Base-by-base conservation (phyloP, 2,329 filamentous ascomycete genomes). In the Pseudogymnoascus sp. region DNA sequence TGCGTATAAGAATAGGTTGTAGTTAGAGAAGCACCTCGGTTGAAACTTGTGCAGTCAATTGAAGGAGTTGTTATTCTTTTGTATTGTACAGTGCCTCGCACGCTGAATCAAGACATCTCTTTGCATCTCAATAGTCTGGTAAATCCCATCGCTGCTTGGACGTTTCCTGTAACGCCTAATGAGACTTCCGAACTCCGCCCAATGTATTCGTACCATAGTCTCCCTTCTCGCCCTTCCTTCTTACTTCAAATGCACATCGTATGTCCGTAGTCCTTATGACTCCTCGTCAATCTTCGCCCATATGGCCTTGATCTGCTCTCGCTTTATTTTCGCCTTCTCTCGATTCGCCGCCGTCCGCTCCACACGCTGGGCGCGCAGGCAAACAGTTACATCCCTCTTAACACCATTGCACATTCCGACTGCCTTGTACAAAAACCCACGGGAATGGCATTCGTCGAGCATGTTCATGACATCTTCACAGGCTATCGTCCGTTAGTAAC, bases 401-500 rank as follows among this genome's bases (percentile, higher is more conserved):
- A 89, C 84, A 42, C 87, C 83, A 75, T 91, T 97, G 83, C 95
- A 99, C 80, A 89, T 91, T 63, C 95, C 95, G 66, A 91, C 79
- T 1, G 90, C 87, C 77, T 96, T 97, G 85, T 90, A 93, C 64
- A 99, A 78, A 78, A 99, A 99, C 62, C 95, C 95, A 65, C 84
- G 84, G 33, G 90, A 89, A 74, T 99, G 95, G 79, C 95, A 99
- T 80, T 97, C 91, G 72, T 97, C 95, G 69, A 99, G 90, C 59
- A 90, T 89, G 61, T 82, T 87, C 86, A 97, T 96, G 75, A 99
- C 86, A 70, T 96, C 92, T 76, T 93, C 91, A 83, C 95, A 99
- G 72, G 89, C 95, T 99, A 72, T 64, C 50, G 66, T 67, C 61
- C 60, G 61, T 68, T 67, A 70, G 63, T 24, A 61, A 37, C 56